phyloP scores from a whole-genome alignment of 1,284 basidiomycete species.

The Fomes fomentarius region DNA sequence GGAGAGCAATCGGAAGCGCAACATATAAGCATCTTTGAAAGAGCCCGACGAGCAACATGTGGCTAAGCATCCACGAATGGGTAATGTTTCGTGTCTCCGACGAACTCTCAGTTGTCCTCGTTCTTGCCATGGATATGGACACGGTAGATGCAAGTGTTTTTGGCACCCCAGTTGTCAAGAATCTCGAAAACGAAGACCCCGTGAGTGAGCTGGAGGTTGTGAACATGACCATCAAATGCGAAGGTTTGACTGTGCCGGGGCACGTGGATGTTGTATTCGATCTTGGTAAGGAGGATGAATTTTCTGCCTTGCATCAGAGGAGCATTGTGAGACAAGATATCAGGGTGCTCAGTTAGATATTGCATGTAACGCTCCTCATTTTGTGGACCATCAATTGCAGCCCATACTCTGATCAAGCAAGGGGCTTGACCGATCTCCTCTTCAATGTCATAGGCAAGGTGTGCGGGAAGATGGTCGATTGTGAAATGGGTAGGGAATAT shows the following conservation, averaged over 20 bases:
- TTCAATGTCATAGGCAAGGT: slow-evolving; percentile 2
- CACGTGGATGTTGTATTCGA: slow-evolving; percentile 10
- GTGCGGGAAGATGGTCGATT: slow-evolving; percentile 19
- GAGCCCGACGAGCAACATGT: no score
- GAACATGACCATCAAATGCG: slow-evolving; percentile 3
- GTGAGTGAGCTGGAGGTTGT: neutral
- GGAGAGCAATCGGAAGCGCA: no score
- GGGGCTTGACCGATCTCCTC: slow-evolving; percentile 13
- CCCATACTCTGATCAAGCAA: slow-evolving; percentile 11
- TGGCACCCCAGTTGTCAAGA: slow-evolving; percentile 14
- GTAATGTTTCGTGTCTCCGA: no score
- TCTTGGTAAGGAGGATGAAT: slow-evolving; percentile 3
- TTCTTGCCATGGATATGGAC: slow-evolving; percentile 18
- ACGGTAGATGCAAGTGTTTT: slow-evolving; percentile 15
- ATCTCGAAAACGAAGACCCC: slow-evolving; percentile 16
- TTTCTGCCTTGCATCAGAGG: neutral
- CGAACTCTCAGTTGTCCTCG: no score
- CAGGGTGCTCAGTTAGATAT: no score
- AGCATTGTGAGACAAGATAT: no score
- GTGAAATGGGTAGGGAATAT: slow-evolving; percentile 16
- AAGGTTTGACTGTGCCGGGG: slow-evolving; percentile 8
- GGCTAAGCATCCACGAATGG: no score
- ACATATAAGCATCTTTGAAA: no score
- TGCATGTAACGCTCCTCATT: no score
- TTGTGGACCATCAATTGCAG: slow-evolving; percentile 4